Percentiles rank a stretch among this genome's conserved stretches.
phyloP scores from a whole-genome alignment of 495 filamentous ascomycete genomes.

The Penicillium canariense region DNA sequence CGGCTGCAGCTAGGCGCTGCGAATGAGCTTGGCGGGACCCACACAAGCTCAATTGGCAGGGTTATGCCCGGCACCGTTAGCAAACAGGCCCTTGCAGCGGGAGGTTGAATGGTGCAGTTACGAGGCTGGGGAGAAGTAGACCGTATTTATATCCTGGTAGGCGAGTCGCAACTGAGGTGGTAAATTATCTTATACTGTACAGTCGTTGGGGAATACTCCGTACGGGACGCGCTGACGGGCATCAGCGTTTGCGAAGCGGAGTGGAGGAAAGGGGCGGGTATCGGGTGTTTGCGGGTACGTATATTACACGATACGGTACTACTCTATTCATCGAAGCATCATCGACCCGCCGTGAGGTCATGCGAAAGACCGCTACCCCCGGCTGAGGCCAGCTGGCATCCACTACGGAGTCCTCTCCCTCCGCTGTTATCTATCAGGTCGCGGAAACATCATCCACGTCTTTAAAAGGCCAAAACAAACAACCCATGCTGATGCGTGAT shows the following conservation, averaged over 20 bases:
- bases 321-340: constrained; percentile 23
- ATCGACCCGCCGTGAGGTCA: constrained; percentile 29
- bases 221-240: neutral
- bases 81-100: constrained; percentile 11
- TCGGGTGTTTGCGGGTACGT: constrained; percentile 25
- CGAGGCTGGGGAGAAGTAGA: neutral
- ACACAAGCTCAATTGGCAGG: constrained; percentile 29
- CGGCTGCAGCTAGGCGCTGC: constrained; percentile 26
- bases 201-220: neutral
- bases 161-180: neutral
- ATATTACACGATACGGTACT: constrained; percentile 14
- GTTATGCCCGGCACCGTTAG: constrained; percentile 20
- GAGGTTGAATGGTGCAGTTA: neutral
- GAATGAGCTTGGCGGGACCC: constrained; percentile 31
- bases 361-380: constrained; percentile 14
- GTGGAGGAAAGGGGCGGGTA: neutral
- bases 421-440: neutral
- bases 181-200: neutral
- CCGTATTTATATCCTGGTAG: neutral
- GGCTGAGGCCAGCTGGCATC: constrained; percentile 15
- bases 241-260: neutral
- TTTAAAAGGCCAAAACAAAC: neutral
- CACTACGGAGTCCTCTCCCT: neutral
- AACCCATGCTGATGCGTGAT: neutral
- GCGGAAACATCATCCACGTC: neutral